Conservation (phyloP, 1,139 yeast genomes). For the Debaryomyces psychrophilus region DNA sequence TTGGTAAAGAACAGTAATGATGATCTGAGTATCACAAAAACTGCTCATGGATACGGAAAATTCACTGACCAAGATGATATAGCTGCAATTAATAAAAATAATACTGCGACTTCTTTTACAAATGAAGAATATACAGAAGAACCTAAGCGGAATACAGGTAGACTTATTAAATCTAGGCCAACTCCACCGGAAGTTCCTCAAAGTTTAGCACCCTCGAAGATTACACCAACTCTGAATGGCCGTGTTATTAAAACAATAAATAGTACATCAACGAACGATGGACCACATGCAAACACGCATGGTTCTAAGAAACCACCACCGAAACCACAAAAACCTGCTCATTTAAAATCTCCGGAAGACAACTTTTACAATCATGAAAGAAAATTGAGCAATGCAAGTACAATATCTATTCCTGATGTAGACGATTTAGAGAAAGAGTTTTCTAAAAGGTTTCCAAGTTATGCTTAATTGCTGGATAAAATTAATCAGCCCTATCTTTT, state of each 20-base stretch:
- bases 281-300: neutral
- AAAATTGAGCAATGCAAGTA: constrained; percentile 43
- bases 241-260: neutral
- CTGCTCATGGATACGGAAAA: constrained; percentile 78
- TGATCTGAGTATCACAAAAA: constrained; percentile 48
- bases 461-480: constrained; percentile 30
- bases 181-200: constrained; percentile 40
- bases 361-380: constrained; percentile 21
- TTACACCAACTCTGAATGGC: neutral
- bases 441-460: constrained; percentile 58
- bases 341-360: constrained; percentile 45
- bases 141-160: neutral
- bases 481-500: neutral
- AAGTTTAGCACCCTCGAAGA: constrained; percentile 5
- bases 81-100: constrained; percentile 37
- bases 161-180: constrained; percentile 10
- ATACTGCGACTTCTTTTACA: constrained; percentile 10
- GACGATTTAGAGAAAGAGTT: constrained; percentile 60
- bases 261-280: neutral
- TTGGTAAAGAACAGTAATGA: constrained; percentile 53
- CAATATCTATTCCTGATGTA: constrained; percentile 52
- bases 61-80: constrained; percentile 58
- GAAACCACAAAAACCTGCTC: constrained; percentile 61
- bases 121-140: constrained; percentile 10
- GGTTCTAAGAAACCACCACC: constrained; percentile 55